Evolutionary conservation across 2,329 filamentous ascomycete species (phyloP), one percentile per base, ranked within the genome.

Genomic region (Penicillium griseofulvum): DNA sequence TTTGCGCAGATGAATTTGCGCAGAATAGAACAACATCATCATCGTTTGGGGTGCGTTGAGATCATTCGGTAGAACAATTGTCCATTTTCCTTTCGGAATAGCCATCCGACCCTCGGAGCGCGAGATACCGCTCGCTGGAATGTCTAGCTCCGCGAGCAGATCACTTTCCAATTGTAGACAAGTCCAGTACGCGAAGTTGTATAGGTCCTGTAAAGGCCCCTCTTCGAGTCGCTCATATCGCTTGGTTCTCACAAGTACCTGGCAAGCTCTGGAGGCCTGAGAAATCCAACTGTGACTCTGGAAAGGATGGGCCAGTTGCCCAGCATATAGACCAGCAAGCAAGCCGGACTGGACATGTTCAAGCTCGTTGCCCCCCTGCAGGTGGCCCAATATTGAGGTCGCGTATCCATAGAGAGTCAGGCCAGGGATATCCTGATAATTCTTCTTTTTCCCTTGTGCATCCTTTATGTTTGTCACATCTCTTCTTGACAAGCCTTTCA

Each of bases 111-210:
- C 74, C 66, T 87, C 83, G 7, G 81, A 76, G 31, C 77, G 76
- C 10, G 81, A 81, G 29, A 87, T 84, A 2, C 82, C 82, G 66
- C 83, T 87, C 1, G 81, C 78, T 5, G 83, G 83, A 14, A 87
- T 75, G 55, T 84, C 82, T 56, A 97, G 80, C 73, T 99, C 94
- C 3, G 94, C 94, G 44, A 97, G 82, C 43, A 97, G 90, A 71
- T 97, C 93, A 72, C 91, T 96, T 74, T 97, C 93, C 11, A 97
- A 80, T 68, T 97, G 93, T 59, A 97, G 78, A 69, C 90, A 96
- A 8, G 92, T 94, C 93, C 93, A 97, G 66, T 92, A 97, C 0
- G 90, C 88, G 64, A 95, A 82, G 14, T 88, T 79, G 34, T 88
- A 79, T 54, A 87, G 80, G 67, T 91, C 90, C 64, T 87, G 71